These are phyloP conservation scores for Boletales sp. DNA, from an alignment of 768 basidiomycete genomes.

Conservation along the genomic window DNA sequence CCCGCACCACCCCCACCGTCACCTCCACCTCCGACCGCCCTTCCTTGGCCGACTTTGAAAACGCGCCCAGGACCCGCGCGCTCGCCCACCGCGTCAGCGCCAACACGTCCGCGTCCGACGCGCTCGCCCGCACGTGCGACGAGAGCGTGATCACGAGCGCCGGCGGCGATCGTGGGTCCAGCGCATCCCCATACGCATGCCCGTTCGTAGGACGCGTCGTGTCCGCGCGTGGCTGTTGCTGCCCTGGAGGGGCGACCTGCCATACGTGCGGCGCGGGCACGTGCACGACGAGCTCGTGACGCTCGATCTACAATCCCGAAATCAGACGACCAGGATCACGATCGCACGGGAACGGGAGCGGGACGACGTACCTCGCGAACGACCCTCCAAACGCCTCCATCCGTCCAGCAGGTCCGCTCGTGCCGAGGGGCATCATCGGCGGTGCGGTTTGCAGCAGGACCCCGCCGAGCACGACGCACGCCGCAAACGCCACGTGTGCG, in stretches of 20 bases:
- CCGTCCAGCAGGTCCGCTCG: constrained; percentile 42
- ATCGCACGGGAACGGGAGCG: no score
- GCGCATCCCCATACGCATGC: no score
- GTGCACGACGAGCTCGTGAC: constrained; percentile 79
- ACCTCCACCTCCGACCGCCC: constrained; percentile 51
- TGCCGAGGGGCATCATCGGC: constrained; percentile 21
- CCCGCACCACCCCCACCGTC: constrained; percentile 70
- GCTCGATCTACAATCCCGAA: constrained; percentile 75
- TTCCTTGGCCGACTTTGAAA: constrained; percentile 22
- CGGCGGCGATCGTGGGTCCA: constrained; percentile 25
- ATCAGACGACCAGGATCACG: no score
- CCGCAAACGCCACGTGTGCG: constrained; percentile 77
- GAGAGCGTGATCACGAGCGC: constrained; percentile 76
- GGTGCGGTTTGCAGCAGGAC: constrained; percentile 91
- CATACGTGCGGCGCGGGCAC: constrained; percentile 85
- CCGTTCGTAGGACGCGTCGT: no score
- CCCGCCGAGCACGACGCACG: constrained; percentile 78
- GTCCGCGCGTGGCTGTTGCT: constrained; percentile 18
- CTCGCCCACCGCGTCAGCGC: constrained; percentile 74
- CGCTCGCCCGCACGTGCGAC: constrained; percentile 64
- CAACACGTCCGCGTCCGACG: constrained; percentile 70
- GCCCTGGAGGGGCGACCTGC: constrained; percentile 62
- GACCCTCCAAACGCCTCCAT: constrained; percentile 81
- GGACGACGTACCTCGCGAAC: constrained; percentile 78
- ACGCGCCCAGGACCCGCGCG: constrained; percentile 57